Evolutionary conservation across 2,329 filamentous ascomycete species (phyloP).

Genomic region (Alternaria arborescens): DNA sequence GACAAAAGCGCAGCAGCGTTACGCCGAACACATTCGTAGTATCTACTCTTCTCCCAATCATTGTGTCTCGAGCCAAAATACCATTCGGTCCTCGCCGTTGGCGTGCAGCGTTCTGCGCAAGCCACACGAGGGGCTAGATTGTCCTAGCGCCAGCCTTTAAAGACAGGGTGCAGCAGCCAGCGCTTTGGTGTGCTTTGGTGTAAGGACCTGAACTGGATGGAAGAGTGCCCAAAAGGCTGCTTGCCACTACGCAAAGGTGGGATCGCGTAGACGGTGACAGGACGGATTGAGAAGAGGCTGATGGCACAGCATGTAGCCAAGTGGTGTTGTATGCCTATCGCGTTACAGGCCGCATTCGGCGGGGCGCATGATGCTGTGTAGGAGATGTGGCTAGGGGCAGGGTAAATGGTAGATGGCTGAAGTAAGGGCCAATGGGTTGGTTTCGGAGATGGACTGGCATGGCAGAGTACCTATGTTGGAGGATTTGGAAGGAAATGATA

Average conservation of each 20-base stretch:
- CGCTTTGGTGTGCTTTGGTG: background rate
- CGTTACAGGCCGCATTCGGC: background rate
- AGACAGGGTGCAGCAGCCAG: background rate
- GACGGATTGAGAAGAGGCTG: background rate
- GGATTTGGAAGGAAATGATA: background rate
- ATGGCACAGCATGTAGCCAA: background rate
- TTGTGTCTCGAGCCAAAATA: background rate
- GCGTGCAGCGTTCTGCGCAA: conserved; percentile 32
- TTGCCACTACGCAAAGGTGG: background rate
- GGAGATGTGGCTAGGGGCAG: background rate
- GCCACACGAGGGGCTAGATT: conserved; percentile 41
- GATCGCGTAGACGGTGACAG: background rate
- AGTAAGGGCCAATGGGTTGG: background rate
- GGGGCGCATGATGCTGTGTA: background rate
- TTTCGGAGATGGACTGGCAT: background rate
- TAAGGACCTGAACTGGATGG: background rate
- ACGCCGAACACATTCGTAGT: background rate
- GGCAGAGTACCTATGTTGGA: background rate
- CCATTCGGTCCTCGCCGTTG: conserved; percentile 25
- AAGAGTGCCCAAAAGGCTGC: background rate
- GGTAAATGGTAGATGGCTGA: background rate
- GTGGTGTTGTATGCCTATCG: background rate
- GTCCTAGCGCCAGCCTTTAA: conserved; percentile 14
- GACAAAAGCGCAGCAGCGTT: background rate
- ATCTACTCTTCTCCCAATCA: conserved; percentile 8